These are phyloP conservation scores for Ilex aquifolium DNA, from an alignment of 257 asterid species.

Conservation along the genomic window DNA sequence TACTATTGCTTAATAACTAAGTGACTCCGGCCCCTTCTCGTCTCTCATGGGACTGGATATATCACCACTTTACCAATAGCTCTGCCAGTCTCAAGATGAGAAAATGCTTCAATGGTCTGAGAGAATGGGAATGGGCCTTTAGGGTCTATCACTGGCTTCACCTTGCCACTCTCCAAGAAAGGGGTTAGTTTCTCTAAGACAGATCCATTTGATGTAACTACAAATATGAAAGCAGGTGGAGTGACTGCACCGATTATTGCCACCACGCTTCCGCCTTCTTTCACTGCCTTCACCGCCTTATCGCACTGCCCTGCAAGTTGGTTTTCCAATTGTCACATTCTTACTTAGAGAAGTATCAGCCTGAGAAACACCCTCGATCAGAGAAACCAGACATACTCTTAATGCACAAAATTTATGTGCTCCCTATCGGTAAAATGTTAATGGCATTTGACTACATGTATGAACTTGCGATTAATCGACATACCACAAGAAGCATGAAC, in stretches of 20 bases:
- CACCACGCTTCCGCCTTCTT: slow-evolving; percentile 81
- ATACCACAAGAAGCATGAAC: too few relatives aligned
- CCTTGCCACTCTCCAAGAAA: slow-evolving; percentile 60
- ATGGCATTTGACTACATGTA: too few relatives aligned
- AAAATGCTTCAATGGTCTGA: slow-evolving; percentile 68
- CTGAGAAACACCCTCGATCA: too few relatives aligned
- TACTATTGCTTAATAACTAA: too few relatives aligned
- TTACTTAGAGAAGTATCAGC: too few relatives aligned
- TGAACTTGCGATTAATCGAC: too few relatives aligned
- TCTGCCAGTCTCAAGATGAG: slow-evolving; percentile 60
- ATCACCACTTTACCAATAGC: slow-evolving; percentile 82
- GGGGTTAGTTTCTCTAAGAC: slow-evolving; percentile 63
- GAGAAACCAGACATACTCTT: too few relatives aligned
- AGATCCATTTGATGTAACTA: slow-evolving; percentile 79
- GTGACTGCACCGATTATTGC: slow-evolving; percentile 70
- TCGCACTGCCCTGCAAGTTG: slow-evolving; percentile 63
- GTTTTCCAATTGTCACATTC: too few relatives aligned
- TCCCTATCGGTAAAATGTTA: too few relatives aligned
- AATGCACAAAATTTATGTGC: too few relatives aligned
- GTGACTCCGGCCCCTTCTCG: too few relatives aligned
- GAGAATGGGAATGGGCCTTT: slow-evolving; percentile 76
- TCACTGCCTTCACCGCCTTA: slow-evolving; percentile 72
- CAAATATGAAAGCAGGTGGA: slow-evolving; percentile 81
- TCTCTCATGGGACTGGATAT: slow-evolving; percentile 58
- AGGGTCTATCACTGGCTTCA: slow-evolving; percentile 67